phyloP scores from a whole-genome alignment of 306 rosid species.

The Prunus fruticosa region DNA sequence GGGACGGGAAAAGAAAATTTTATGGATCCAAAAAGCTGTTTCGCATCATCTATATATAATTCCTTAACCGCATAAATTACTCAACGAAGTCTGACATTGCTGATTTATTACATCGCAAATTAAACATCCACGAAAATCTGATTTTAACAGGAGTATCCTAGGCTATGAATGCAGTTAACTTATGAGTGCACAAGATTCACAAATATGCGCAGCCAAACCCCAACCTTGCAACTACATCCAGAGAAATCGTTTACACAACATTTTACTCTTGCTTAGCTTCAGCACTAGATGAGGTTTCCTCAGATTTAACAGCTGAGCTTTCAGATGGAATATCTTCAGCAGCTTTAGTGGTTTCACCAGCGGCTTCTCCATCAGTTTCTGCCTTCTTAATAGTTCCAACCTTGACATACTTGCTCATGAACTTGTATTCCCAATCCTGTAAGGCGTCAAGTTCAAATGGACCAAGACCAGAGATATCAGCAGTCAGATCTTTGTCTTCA shows the following conservation, averaged over 20 bases:
- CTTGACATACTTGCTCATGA: conserved; percentile 80
- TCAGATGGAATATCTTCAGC: conserved; percentile 52
- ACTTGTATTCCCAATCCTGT: conserved; percentile 97
- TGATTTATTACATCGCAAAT: conserved; percentile 26
- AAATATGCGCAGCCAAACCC: conserved; percentile 20
- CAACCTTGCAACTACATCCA: conserved; percentile 18
- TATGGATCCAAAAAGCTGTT: not conserved
- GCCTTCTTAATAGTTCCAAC: conserved; percentile 67
- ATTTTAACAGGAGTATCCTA: conserved; percentile 23
- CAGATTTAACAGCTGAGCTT: conserved; percentile 43
- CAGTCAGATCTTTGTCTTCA: conserved; percentile 83
- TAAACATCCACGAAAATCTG: conserved; percentile 14
- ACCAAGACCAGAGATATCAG: conserved; percentile 82
- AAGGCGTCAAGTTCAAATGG: conserved; percentile 73
- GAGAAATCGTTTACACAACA: conserved; percentile 4
- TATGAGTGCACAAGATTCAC: conserved; percentile 7
- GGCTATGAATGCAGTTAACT: conserved; percentile 6
- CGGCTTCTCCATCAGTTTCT: conserved; percentile 43
- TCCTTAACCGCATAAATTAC: conserved; percentile 16
- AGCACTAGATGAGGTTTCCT: conserved; percentile 42
- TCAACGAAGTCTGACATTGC: conserved; percentile 14
- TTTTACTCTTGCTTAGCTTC: conserved; percentile 39
- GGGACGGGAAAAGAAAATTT: not conserved
- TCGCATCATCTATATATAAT: not conserved
- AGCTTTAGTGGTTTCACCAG: conserved; percentile 44